phyloP scores from a whole-genome alignment of 371 early-diverging fungal species.

The Nematocida homosporus region DNA sequence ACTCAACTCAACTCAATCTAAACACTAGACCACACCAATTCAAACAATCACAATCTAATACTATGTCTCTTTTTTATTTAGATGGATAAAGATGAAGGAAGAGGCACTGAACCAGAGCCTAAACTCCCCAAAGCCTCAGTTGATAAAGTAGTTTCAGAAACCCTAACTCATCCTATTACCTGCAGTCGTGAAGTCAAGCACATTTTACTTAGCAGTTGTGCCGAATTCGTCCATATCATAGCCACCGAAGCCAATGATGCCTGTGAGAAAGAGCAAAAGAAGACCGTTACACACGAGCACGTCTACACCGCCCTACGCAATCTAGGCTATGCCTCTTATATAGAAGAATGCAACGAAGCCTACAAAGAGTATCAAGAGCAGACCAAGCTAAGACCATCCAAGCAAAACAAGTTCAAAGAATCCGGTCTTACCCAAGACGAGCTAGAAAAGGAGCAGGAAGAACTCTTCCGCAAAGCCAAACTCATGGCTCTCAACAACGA shows the following conservation, averaged over 20 bases:
- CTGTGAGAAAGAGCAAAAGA: slow-evolving; percentile 89
- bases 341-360: slow-evolving; percentile 78
- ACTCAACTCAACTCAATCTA: too few relatives aligned
- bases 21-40: too few relatives aligned
- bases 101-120: slow-evolving; percentile 55
- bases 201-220: slow-evolving; percentile 81
- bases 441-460: slow-evolving; percentile 77
- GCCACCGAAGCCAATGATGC: slow-evolving; percentile 83
- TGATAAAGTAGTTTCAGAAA: slow-evolving; percentile 86
- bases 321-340: slow-evolving; percentile 83
- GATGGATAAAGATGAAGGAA: slow-evolving; percentile 53
- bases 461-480: slow-evolving; percentile 84
- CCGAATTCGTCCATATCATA: slow-evolving; percentile 69
- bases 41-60: too few relatives aligned
- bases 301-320: slow-evolving; percentile 78
- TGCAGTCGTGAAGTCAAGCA: slow-evolving; percentile 87
- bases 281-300: slow-evolving; percentile 93
- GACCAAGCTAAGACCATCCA: slow-evolving; percentile 77
- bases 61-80: slow-evolving; percentile 40
- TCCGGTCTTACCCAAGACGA: slow-evolving; percentile 85
- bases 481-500: slow-evolving; percentile 23
- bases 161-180: slow-evolving; percentile 76
- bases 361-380: slow-evolving; percentile 78
- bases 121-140: slow-evolving; percentile 77
- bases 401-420: slow-evolving; percentile 76